A percentile compares a stretch with the other conserved stretches of the same genome.
These are phyloP conservation scores for Phytophthora fragariaefolia DNA, from an alignment of 352 stramenopile genomes.

Conservation along the genomic window DNA sequence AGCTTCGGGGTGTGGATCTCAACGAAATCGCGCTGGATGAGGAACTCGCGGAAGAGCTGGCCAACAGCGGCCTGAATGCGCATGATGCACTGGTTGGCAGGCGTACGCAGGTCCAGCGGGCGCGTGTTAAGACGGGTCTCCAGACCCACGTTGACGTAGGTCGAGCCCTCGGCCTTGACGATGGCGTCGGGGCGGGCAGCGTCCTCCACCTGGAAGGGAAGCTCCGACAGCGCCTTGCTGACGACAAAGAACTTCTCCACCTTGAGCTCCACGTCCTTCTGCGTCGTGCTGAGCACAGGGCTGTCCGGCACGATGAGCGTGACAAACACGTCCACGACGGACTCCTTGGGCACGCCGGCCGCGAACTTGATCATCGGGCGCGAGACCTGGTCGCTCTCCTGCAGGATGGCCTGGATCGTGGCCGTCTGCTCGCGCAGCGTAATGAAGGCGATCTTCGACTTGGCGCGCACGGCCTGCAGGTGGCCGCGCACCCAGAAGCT, in stretches of 20 bases:
- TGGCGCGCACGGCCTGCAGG: conserved; percentile 94
- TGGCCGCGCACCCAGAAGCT: conserved; percentile 95
- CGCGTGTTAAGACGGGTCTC: conserved; percentile 97
- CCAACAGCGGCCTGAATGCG: conserved; percentile 97
- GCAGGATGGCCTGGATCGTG: conserved; percentile 95
- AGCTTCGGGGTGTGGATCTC: conserved; percentile 99
- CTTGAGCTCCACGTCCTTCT: conserved; percentile 95
- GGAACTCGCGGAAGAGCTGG: conserved; percentile 97
- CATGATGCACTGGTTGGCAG: conserved; percentile 99
- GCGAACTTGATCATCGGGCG: conserved; percentile 99
- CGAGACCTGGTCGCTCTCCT: conserved; percentile 88
- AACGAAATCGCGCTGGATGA: conserved; percentile 95
- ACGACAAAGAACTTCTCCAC: conserved; percentile 96
- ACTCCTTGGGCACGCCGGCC: conserved; percentile 94
- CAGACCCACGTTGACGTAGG: conserved; percentile 87
- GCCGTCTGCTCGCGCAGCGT: conserved; percentile 96
- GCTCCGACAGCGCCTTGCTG: conserved; percentile 91
- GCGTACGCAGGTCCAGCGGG: conserved; percentile 97
- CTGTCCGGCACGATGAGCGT: conserved; percentile 89
- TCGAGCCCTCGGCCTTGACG: conserved; percentile 83
- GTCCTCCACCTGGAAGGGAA: conserved; percentile 97
- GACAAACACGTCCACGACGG: conserved; percentile 96
- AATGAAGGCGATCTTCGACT: conserved; percentile 96
- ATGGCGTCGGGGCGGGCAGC: conserved; percentile 90
- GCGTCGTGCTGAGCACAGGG: conserved; percentile 93